Percentiles rank a stretch among this genome's conserved stretches.
These are phyloP conservation scores for Thalia dealbata DNA, from an alignment of 176 grass and related monocot genomes.

Conservation along the genomic window DNA sequence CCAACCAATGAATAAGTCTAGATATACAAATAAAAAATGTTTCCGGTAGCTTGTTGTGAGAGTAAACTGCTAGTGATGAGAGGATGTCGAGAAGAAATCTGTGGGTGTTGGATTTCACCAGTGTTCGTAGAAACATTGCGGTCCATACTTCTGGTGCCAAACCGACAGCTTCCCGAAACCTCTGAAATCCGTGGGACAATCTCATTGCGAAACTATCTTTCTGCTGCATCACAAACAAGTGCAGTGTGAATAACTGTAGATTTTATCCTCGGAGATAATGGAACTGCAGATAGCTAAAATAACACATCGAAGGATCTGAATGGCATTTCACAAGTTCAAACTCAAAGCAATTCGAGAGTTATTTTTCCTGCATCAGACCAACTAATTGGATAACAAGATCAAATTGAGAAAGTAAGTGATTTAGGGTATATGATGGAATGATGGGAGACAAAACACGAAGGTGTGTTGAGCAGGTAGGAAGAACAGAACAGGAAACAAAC, in stretches of 20 bases:
- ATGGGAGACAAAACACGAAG: too few relatives aligned
- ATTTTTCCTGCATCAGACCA: too few relatives aligned
- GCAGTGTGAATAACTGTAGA: background rate
- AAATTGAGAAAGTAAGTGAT: too few relatives aligned
- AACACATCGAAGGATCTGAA: background rate
- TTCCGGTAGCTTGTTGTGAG: conserved; percentile 52
- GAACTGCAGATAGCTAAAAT: background rate
- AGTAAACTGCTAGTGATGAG: conserved; percentile 46
- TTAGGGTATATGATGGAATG: too few relatives aligned
- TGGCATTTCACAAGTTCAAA: too few relatives aligned
- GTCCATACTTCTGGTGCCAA: conserved; percentile 72
- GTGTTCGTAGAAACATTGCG: conserved; percentile 59
- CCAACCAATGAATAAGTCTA: conserved; percentile 63
- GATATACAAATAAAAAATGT: conserved; percentile 72
- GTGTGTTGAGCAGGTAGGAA: too few relatives aligned
- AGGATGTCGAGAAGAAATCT: conserved; percentile 62
- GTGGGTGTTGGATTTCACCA: conserved; percentile 45
- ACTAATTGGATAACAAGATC: too few relatives aligned
- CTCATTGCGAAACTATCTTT: conserved; percentile 59
- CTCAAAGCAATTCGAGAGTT: too few relatives aligned
- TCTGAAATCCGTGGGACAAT: conserved; percentile 47
- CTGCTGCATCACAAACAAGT: conserved; percentile 28
- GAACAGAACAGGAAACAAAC: too few relatives aligned
- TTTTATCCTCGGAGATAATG: background rate
- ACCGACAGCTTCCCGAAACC: conserved; percentile 42